These are phyloP conservation scores for Fusarium sp. DNA, from an alignment of 2,329 filamentous ascomycete species.

Conservation along the genomic window DNA sequence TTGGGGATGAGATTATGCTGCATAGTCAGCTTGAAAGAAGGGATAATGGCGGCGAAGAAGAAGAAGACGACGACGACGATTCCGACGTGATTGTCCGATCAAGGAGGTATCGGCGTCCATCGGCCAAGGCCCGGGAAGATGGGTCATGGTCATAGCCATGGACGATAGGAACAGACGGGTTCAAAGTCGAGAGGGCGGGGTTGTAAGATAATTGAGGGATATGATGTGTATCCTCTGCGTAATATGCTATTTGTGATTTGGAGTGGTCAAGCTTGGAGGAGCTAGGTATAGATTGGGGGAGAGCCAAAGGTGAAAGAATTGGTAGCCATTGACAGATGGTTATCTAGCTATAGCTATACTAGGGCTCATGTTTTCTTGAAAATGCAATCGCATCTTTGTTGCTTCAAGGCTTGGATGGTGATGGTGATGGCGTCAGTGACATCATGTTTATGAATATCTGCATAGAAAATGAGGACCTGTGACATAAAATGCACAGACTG, in stretches of 20 bases:
- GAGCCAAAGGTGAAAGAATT: conserved; percentile 6
- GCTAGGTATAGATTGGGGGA: conserved; percentile 1
- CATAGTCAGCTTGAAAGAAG: conserved; percentile 25
- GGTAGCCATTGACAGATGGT: background rate
- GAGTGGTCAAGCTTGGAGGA: background rate
- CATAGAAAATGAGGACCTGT: background rate
- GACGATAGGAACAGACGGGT: background rate
- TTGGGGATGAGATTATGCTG: conserved; percentile 25
- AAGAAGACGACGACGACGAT: conserved; percentile 47
- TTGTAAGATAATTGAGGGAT: conserved; percentile 22
- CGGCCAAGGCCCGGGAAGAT: conserved; percentile 50
- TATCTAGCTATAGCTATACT: background rate
- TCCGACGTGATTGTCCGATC: conserved; percentile 46
- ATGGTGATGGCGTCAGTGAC: background rate
- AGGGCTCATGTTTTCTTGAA: background rate
- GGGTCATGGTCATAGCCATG: conserved; percentile 36
- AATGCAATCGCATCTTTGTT: background rate
- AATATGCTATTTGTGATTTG: conserved; percentile 15
- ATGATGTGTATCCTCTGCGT: conserved; percentile 7
- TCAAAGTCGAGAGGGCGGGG: background rate
- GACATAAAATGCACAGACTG: background rate
- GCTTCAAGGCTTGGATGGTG: background rate
- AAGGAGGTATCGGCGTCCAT: conserved; percentile 46
- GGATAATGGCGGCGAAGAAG: conserved; percentile 28
- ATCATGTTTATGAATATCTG: background rate